phyloP scores from a whole-genome alignment of 257 asterid genomes.

The Rehmannia glutinosa region DNA sequence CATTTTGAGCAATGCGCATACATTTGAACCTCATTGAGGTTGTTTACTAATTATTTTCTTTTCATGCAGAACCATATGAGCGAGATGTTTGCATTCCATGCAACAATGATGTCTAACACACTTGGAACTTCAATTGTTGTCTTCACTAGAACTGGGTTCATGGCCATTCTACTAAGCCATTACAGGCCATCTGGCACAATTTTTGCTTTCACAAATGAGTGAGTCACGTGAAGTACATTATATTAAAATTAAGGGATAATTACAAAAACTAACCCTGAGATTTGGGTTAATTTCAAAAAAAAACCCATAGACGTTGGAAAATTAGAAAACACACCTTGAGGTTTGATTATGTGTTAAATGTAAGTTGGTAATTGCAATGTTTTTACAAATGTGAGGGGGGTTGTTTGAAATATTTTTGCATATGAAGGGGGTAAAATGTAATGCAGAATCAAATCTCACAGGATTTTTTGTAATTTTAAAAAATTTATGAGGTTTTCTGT shows the following conservation, averaged over 20 bases:
- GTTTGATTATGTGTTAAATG: too few species aligned
- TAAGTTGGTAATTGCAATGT: too few species aligned
- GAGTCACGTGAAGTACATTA: slow-evolving; percentile 25
- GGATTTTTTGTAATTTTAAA: not conserved
- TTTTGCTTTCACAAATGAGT: slow-evolving; percentile 96
- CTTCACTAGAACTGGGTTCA: slow-evolving; percentile 92
- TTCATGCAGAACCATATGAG: slow-evolving; percentile 91
- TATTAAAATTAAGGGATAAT: not conserved
- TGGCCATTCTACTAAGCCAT: slow-evolving; percentile 94
- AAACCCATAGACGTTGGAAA: not conserved
- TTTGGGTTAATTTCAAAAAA: not conserved
- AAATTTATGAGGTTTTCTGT: not conserved
- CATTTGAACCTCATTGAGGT: not conserved
- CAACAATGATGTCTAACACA: slow-evolving; percentile 95
- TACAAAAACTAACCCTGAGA: not conserved
- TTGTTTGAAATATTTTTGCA: too few species aligned
- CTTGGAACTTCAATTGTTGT: slow-evolving; percentile 91
- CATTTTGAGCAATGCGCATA: not conserved
- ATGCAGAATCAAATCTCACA: too few species aligned
- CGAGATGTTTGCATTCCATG: slow-evolving; percentile 98
- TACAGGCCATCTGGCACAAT: slow-evolving; percentile 95
- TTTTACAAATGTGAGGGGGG: too few species aligned
- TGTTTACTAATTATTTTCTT: slow-evolving; percentile 7
- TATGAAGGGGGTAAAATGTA: too few species aligned
- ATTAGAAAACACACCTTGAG: not conserved